phyloP scores from a whole-genome alignment of 306 rosid genomes.

The Herpetospermum pedunculosum region DNA sequence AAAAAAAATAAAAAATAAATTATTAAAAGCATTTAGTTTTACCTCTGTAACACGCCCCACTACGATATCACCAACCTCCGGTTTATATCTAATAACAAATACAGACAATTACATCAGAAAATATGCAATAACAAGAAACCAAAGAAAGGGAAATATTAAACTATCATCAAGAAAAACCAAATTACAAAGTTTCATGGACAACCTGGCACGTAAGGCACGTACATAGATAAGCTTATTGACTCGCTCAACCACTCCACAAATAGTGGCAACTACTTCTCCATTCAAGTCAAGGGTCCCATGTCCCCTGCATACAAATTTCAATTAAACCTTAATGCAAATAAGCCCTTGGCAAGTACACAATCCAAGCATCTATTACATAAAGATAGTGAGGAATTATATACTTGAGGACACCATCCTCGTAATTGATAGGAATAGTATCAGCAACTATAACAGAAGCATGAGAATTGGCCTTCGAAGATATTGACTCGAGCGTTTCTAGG shows the following conservation, averaged over 20 bases:
- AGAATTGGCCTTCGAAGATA: slow-evolving; percentile 52
- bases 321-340: neutral
- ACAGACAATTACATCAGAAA: neutral
- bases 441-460: slow-evolving; percentile 73
- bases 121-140: neutral
- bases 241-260: slow-evolving; percentile 81
- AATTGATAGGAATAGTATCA: slow-evolving; percentile 66
- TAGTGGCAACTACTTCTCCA: slow-evolving; percentile 66
- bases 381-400: slow-evolving; percentile 5
- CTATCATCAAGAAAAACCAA: neutral
- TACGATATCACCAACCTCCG: slow-evolving; percentile 86
- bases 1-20: neutral
- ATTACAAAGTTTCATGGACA: neutral
- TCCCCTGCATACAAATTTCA: slow-evolving; percentile 32
- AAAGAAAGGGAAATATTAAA: neutral
- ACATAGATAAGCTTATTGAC: slow-evolving; percentile 89
- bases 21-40: neutral
- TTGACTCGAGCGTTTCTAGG: slow-evolving; percentile 43
- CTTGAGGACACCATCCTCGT: slow-evolving; percentile 59
- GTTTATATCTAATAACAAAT: slow-evolving; percentile 52
- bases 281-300: slow-evolving; percentile 72
- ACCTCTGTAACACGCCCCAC: slow-evolving; percentile 87
- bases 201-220: slow-evolving; percentile 66
- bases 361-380: neutral
- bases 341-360: neutral